Percentiles rank a stretch among this genome's conserved stretches.
Conservation (phyloP, 768 basidiomycete species). For the Psilocybe cubensis region DNA sequence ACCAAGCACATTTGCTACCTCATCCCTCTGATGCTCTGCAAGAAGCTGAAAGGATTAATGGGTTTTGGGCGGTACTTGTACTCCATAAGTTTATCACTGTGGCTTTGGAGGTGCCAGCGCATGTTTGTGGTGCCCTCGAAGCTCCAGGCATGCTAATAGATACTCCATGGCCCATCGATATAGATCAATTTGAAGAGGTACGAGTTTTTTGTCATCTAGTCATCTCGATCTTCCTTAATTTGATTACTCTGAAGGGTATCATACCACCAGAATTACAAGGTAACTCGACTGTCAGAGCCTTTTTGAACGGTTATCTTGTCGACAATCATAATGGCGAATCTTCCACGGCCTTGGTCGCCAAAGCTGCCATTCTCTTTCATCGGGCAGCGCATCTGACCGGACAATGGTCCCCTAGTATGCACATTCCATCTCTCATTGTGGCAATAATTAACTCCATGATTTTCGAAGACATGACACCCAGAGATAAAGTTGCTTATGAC, state of each 20-base stretch:
- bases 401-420: constrained; percentile 47
- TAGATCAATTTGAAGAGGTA: constrained; percentile 41
- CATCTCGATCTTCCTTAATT: constrained; percentile 1
- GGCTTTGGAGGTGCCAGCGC: constrained; percentile 52
- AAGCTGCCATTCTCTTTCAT: constrained; percentile 63
- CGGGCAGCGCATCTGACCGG: constrained; percentile 57
- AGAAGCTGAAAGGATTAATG: constrained; percentile 68
- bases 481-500: constrained; percentile 46
- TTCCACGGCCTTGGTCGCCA: constrained; percentile 47
- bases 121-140: constrained; percentile 59
- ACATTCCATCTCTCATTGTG: constrained; percentile 1
- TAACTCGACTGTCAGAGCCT: constrained; percentile 52
- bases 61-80: constrained; percentile 65
- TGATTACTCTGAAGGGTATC: constrained; percentile 39
- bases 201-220: constrained; percentile 9
- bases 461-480: constrained; percentile 39
- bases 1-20: constrained; percentile 44
- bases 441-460: constrained; percentile 9
- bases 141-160: constrained; percentile 53
- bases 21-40: constrained; percentile 51
- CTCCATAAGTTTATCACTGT: constrained; percentile 62
- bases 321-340: constrained; percentile 35
- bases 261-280: constrained; percentile 48
- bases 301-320: constrained; percentile 40
- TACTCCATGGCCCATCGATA: constrained; percentile 56